phyloP scores from a whole-genome alignment of 257 asterid species.

The Solanum pennellii region DNA sequence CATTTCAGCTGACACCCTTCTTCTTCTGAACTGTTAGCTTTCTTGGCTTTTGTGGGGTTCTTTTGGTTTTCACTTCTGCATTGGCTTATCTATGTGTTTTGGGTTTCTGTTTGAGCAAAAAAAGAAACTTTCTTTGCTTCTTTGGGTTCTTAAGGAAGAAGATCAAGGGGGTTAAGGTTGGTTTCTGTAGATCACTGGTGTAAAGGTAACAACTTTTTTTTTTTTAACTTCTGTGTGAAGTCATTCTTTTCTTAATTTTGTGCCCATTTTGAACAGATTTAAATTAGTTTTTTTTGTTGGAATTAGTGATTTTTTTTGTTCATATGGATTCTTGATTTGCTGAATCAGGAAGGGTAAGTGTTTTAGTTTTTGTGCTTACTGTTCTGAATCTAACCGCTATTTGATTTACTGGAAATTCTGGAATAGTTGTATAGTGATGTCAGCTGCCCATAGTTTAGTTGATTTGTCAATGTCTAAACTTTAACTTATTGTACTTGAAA shows the following conservation, averaged over 20 bases:
- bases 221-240: background rate
- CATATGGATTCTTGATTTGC: background rate
- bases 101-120: constrained; percentile 26
- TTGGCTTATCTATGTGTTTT: constrained; percentile 51
- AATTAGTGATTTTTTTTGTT: background rate
- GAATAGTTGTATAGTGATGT: background rate
- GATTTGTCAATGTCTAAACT: background rate
- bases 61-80: constrained; percentile 26
- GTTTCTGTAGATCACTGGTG: constrained; percentile 22
- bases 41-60: constrained; percentile 19
- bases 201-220: background rate
- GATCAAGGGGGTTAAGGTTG: constrained; percentile 42
- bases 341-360: background rate
- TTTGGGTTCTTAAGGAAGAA: constrained; percentile 50
- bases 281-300: background rate
- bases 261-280: background rate
- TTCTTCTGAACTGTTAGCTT: constrained; percentile 9
- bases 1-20: background rate
- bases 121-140: constrained; percentile 25
- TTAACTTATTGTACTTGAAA: background rate
- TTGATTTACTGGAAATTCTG: background rate
- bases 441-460: background rate
- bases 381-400: background rate
- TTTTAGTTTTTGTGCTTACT: background rate
- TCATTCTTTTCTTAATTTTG: background rate